Evolutionary conservation across 148 eudicot species (phyloP).

Genomic region (Talinum fruticosum): DNA sequence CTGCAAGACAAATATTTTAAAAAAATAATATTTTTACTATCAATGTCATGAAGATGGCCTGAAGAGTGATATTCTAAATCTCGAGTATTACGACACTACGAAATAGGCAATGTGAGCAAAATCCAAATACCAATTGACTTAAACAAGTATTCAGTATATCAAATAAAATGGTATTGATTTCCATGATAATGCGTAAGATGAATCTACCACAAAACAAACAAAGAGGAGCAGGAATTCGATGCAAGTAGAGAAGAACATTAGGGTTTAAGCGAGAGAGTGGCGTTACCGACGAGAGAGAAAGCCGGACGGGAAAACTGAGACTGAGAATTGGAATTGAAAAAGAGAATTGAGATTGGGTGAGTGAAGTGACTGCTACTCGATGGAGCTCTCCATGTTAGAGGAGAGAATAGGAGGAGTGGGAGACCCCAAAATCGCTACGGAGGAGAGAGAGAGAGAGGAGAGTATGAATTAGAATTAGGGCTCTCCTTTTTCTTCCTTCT

Average conservation of each 20-base stretch:
- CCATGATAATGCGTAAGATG: not conserved
- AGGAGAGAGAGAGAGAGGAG: not conserved
- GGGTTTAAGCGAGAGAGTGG: slow-evolving; percentile 20
- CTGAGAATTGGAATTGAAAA: not conserved
- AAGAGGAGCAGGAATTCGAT: not conserved
- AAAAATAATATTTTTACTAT: not conserved
- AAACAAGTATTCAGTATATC: not conserved
- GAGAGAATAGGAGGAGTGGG: not conserved
- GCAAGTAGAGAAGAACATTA: not conserved
- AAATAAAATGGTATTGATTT: not conserved
- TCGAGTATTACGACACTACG: not conserved
- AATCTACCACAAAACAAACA: not conserved
- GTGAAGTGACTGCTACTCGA: not conserved
- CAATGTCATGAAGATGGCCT: not conserved
- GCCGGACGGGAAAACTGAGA: not conserved
- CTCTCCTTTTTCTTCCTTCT: slow-evolving; percentile 12
- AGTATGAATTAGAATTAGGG: slow-evolving; percentile 30
- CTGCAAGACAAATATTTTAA: too few species aligned
- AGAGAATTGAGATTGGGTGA: not conserved
- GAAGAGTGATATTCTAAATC: not conserved
- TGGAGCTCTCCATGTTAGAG: slow-evolving; percentile 18
- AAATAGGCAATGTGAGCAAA: not conserved
- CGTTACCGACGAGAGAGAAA: slow-evolving; percentile 18
- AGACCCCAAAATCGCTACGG: slow-evolving; percentile 13
- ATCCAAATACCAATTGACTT: not conserved